phyloP scores from a whole-genome alignment of 2,329 filamentous ascomycete species.

The Aspergillus sojae region DNA sequence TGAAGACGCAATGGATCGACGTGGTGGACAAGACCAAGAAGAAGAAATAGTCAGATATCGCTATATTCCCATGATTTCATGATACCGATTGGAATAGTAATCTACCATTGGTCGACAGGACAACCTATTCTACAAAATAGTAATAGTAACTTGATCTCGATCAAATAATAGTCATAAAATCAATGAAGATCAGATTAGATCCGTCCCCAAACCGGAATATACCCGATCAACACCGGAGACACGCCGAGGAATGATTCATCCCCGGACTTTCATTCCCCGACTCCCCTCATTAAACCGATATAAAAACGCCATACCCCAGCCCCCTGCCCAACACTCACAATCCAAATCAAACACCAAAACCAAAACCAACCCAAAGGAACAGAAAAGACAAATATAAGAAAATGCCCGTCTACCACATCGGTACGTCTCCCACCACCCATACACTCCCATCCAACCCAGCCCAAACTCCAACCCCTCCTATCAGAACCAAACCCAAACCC shows the following conservation, averaged over 20 bases:
- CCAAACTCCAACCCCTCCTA: not conserved
- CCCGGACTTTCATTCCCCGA: not conserved
- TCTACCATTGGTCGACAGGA: not conserved
- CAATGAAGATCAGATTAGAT: not conserved
- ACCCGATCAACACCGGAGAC: conserved; percentile 1
- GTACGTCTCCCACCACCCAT: conserved; percentile 23
- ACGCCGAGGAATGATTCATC: conserved; percentile 4
- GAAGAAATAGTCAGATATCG: conserved; percentile 51
- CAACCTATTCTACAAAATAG: not conserved
- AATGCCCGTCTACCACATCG: conserved; percentile 48
- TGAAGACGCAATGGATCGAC: conserved; percentile 63
- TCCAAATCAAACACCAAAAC: not conserved
- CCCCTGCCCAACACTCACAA: too few species aligned
- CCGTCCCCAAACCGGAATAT: not conserved
- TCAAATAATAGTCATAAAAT: not conserved
- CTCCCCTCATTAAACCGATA: not conserved
- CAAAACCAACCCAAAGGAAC: too few species aligned
- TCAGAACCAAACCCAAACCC: too few species aligned
- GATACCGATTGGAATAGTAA: not conserved
- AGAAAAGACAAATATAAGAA: too few species aligned
- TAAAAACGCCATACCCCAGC: too few species aligned
- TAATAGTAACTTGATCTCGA: not conserved
- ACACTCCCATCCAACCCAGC: not conserved
- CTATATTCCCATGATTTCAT: not conserved
- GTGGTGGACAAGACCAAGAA: conserved; percentile 70